phyloP scores from a whole-genome alignment of 176 grass and related monocot species.

The Elaeis guineensis region DNA sequence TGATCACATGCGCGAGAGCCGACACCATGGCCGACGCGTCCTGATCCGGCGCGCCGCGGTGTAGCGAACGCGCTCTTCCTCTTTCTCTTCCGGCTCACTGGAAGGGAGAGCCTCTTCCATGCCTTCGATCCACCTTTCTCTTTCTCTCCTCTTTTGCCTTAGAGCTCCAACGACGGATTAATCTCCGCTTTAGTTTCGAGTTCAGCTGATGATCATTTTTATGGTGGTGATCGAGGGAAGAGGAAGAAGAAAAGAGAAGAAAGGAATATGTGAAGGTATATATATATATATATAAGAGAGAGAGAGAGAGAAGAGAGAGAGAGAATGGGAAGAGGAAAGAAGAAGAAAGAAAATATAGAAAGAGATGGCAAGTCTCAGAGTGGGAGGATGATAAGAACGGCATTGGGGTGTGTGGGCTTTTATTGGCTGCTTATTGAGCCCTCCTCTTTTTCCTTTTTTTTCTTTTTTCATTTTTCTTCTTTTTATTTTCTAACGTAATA shows the following conservation, averaged over 20 bases:
- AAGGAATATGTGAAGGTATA: not conserved
- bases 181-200: not conserved
- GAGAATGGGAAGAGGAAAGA: not conserved
- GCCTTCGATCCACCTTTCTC: conserved; percentile 66
- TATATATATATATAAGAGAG: not conserved
- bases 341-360: not conserved
- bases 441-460: too few species aligned
- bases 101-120: conserved; percentile 83
- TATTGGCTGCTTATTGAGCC: too few species aligned
- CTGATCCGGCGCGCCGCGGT: conserved; percentile 22
- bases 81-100: conserved; percentile 22
- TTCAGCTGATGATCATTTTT: not conserved
- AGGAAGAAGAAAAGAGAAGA: not conserved
- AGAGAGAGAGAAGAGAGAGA: not conserved
- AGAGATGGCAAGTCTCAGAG: too few species aligned
- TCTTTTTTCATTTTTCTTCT: too few species aligned
- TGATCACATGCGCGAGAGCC: conserved; percentile 48
- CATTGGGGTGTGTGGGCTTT: not conserved
- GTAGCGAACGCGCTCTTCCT: conserved; percentile 32
- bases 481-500: too few species aligned
- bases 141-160: not conserved
- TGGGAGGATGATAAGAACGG: conserved; percentile 13
- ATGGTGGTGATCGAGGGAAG: too few species aligned
- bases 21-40: conserved; percentile 83
- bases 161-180: too few species aligned